Conservation (phyloP, 306 rosid genomes). For the Psophocarpus tetragonolobus region DNA sequence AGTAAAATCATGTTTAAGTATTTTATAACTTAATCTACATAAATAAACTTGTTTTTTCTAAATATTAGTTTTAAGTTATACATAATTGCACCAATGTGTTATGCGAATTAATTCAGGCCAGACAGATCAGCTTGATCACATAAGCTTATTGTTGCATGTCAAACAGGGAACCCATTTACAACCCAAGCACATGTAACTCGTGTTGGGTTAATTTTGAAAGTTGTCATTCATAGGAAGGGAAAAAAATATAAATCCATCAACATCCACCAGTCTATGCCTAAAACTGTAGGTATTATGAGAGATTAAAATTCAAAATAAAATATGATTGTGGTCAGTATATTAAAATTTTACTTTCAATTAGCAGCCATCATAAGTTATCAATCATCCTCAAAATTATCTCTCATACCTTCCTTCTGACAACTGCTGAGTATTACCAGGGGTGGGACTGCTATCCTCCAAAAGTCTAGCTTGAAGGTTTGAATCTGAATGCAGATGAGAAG, state of each 20-base stretch:
- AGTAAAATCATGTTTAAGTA: not conserved
- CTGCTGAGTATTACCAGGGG: slow-evolving; percentile 49
- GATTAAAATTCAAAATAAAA: slow-evolving; percentile 22
- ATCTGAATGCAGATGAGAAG: slow-evolving; percentile 56
- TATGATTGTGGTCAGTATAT: not conserved
- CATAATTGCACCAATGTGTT: not conserved
- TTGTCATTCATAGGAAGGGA: not conserved
- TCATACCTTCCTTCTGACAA: slow-evolving; percentile 71
- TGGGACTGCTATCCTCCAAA: slow-evolving; percentile 57
- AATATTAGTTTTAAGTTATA: slow-evolving; percentile 11
- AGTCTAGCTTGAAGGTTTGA: slow-evolving; percentile 88
- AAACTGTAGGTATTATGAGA: slow-evolving; percentile 5
- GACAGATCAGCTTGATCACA: not conserved
- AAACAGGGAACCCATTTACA: slow-evolving; percentile 23
- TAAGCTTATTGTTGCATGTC: not conserved
- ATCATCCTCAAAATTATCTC: slow-evolving; percentile 30
- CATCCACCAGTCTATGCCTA: slow-evolving; percentile 1
- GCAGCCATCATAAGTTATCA: slow-evolving; percentile 24
- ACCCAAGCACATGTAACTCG: slow-evolving; percentile 1
- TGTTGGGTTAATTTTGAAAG: not conserved
- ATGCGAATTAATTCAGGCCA: slow-evolving; percentile 2
- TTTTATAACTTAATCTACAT: not conserved
- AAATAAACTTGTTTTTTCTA: not conserved
- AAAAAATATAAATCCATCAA: not conserved
- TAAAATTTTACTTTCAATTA: slow-evolving; percentile 20